Percentiles rank a stretch among this genome's conserved stretches.
These are phyloP conservation scores for Sphaerobolus stellatus DNA, from an alignment of 1,284 basidiomycete genomes.

Conservation along the genomic window DNA sequence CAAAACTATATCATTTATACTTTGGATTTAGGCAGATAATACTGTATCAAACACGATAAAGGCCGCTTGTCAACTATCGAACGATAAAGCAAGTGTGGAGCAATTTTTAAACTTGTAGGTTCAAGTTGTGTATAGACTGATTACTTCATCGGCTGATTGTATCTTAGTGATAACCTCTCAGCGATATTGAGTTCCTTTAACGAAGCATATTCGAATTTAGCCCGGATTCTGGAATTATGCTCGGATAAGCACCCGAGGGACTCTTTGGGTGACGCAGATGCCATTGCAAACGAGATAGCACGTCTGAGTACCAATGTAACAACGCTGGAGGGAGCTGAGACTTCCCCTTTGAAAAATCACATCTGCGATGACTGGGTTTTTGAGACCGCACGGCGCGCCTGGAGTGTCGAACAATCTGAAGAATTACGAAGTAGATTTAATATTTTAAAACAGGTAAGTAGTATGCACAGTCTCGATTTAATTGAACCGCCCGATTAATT, in stretches of 20 bases:
- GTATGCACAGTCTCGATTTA: neutral
- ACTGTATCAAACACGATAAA: neutral
- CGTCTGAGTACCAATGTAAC: neutral
- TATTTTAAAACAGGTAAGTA: neutral
- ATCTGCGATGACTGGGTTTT: neutral
- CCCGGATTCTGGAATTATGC: neutral
- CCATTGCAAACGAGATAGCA: neutral
- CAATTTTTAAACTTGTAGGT: neutral
- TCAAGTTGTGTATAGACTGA: neutral
- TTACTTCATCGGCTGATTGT: neutral
- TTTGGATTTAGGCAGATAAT: neutral
- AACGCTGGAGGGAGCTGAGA: neutral
- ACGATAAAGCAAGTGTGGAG: neutral
- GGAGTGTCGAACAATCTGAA: slow-evolving; percentile 2
- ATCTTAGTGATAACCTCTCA: neutral
- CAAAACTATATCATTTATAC: neutral
- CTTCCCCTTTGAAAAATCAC: no score
- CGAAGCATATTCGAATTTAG: neutral
- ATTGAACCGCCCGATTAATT: neutral
- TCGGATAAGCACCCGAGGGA: neutral
- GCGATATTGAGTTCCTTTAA: neutral
- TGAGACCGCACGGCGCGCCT: neutral
- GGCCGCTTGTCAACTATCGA: neutral
- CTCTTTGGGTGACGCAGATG: neutral
- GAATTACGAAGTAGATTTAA: neutral